phyloP scores from a whole-genome alignment of 148 eudicot species.

The Cornus suecica region DNA sequence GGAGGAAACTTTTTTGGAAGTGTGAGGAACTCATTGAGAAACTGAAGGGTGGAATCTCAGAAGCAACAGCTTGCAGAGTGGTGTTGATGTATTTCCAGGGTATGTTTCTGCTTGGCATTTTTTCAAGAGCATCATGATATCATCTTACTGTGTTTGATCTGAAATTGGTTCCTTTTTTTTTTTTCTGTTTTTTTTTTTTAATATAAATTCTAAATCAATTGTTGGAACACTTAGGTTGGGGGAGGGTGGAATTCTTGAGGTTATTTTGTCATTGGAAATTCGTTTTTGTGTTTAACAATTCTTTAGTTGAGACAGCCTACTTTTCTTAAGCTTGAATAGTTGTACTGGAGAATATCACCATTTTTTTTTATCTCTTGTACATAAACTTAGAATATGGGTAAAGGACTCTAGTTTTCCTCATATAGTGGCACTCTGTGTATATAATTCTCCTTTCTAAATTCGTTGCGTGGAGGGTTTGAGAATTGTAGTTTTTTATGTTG shows the following conservation, averaged over 20 bases:
- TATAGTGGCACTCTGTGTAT: not conserved
- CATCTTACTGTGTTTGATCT: not conserved
- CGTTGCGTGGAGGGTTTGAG: not conserved
- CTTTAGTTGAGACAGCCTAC: not conserved
- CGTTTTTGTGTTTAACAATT: not conserved
- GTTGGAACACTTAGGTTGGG: not conserved
- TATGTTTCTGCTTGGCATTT: constrained; percentile 8
- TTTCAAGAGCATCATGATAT: not conserved
- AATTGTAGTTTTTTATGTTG: not conserved
- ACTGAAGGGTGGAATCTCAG: constrained; percentile 49
- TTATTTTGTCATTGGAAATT: not conserved
- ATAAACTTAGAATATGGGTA: not conserved
- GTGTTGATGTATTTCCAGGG: constrained; percentile 59
- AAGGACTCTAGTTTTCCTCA: not conserved
- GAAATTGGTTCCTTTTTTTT: not conserved
- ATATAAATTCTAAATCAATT: not conserved
- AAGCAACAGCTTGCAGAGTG: constrained; percentile 50
- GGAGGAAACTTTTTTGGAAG: constrained; percentile 57
- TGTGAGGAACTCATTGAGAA: constrained; percentile 61
- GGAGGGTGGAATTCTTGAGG: not conserved
- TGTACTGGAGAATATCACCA: not conserved
- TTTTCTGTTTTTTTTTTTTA: not conserved
- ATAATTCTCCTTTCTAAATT: not conserved
- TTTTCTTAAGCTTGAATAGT: not conserved
- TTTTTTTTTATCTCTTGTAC: too few relatives aligned